Conservation (phyloP, 352 stramenopile genomes). For the Phytophthora nicotianae region DNA sequence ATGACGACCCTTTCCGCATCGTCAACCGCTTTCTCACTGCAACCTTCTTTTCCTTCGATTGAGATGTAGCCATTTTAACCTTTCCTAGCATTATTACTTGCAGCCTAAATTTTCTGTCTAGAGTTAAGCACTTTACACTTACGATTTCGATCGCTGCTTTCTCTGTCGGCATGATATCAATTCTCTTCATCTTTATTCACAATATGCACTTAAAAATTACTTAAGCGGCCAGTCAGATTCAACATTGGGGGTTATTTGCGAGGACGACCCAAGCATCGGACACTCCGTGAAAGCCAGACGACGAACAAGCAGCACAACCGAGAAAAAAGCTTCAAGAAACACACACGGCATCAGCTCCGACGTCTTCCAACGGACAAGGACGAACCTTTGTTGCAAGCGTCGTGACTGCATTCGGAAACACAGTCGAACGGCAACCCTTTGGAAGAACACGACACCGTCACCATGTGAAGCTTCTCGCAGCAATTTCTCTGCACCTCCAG, state of each 20-base stretch:
- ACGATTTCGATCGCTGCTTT: too few relatives aligned
- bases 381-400: slow-evolving; percentile 70
- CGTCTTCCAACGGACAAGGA: slow-evolving; percentile 49
- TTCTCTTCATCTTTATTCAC: too few relatives aligned
- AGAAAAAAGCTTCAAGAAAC: slow-evolving; percentile 14
- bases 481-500: slow-evolving; percentile 27
- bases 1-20: too few relatives aligned
- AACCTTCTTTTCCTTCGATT: too few relatives aligned
- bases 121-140: too few relatives aligned
- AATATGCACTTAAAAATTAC: too few relatives aligned
- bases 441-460: slow-evolving; percentile 14
- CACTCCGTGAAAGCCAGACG: slow-evolving; percentile 18
- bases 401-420: slow-evolving; percentile 44
- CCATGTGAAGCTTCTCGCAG: neutral
- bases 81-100: too few relatives aligned
- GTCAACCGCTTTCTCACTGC: too few relatives aligned
- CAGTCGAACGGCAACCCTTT: slow-evolving; percentile 43
- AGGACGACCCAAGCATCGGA: slow-evolving; percentile 28
- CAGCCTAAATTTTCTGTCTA: too few relatives aligned
- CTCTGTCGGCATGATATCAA: too few relatives aligned
- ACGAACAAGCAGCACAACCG: slow-evolving; percentile 18
- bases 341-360: slow-evolving; percentile 9
- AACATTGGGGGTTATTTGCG: slow-evolving; percentile 16
- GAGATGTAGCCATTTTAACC: too few relatives aligned
- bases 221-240: slow-evolving; percentile 31